Evolutionary conservation across 2,329 filamentous ascomycete species (phyloP).

Genomic region (Sphaerulina musiva): DNA sequence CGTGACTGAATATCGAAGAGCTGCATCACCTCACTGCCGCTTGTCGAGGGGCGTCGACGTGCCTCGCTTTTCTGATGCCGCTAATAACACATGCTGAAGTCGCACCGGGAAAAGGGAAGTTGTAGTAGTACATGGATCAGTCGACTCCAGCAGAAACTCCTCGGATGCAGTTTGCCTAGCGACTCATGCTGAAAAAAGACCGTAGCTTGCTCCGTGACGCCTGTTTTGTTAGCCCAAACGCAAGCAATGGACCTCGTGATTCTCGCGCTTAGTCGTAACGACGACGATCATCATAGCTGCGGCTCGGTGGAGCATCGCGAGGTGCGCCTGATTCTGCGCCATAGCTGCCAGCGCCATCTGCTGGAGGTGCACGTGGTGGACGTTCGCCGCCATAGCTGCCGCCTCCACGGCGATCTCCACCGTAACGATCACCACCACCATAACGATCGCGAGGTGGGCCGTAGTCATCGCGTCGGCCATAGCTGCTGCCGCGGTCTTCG

Average conservation of each 20-base stretch:
- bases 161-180: slow-evolving; percentile 23
- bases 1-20: slow-evolving; percentile 18
- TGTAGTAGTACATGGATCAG: slow-evolving; percentile 28
- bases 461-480: slow-evolving; percentile 52
- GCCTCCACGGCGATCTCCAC: slow-evolving; percentile 32
- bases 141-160: slow-evolving; percentile 25
- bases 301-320: slow-evolving; percentile 28
- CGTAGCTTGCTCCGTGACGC: slow-evolving; percentile 18
- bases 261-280: slow-evolving; percentile 29
- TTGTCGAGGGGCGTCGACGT: slow-evolving; percentile 20
- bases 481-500: slow-evolving; percentile 59
- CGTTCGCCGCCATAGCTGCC: slow-evolving; percentile 28
- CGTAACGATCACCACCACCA: slow-evolving; percentile 39
- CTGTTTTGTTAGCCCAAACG: slow-evolving; percentile 25
- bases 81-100: slow-evolving; percentile 33
- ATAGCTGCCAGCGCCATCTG: slow-evolving; percentile 19
- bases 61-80: slow-evolving; percentile 18
- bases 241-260: neutral
- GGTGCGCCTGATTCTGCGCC: slow-evolving; percentile 24
- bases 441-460: slow-evolving; percentile 34
- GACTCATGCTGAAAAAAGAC: slow-evolving; percentile 16
- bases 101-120: slow-evolving; percentile 29
- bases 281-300: slow-evolving; percentile 33
- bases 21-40: slow-evolving; percentile 16
- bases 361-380: slow-evolving; percentile 28